A percentile compares a stretch with the other conserved stretches of the same genome.
phyloP scores from a whole-genome alignment of 164 flowering plant species.

The Vitis labrusca region DNA sequence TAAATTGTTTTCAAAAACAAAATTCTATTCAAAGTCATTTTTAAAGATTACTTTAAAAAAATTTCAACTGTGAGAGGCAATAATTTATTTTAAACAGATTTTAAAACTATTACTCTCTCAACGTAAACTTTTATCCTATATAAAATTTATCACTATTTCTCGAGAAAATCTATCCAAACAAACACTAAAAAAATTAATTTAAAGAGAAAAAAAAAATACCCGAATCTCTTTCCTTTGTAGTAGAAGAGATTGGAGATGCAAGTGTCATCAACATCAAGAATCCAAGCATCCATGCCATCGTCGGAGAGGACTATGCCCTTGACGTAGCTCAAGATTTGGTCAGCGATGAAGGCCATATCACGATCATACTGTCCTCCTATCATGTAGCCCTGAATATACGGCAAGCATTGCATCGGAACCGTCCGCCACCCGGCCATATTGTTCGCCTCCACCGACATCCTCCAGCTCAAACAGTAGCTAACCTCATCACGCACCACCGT shows the following conservation, averaged over 20 bases:
- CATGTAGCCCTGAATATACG: constrained; percentile 63
- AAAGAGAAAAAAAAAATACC: constrained; percentile 34
- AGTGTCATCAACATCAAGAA: constrained; percentile 83
- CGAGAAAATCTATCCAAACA: too few relatives aligned
- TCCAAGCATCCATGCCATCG: constrained; percentile 80
- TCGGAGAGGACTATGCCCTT: constrained; percentile 20
- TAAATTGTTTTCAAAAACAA: too few relatives aligned
- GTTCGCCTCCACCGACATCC: constrained; percentile 76
- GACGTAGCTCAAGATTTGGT: constrained; percentile 42
- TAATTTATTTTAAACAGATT: too few relatives aligned
- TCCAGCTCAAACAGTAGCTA: constrained; percentile 72
- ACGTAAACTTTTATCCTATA: too few relatives aligned
- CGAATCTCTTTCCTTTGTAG: constrained; percentile 54
- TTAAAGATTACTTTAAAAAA: too few relatives aligned
- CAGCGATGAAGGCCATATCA: constrained; percentile 50
- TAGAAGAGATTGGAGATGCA: constrained; percentile 73
- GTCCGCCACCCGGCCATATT: constrained; percentile 69
- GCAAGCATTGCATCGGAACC: constrained; percentile 59
- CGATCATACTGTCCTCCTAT: constrained; percentile 59
- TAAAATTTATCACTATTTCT: too few relatives aligned
- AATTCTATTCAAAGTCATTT: too few relatives aligned
- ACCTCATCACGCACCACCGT: neutral
- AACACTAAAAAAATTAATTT: too few relatives aligned
- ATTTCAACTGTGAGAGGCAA: too few relatives aligned
- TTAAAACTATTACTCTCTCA: too few relatives aligned